These are phyloP conservation scores for Candida fluviatilis DNA, from an alignment of 805 yeast genomes.

Conservation along the genomic window DNA sequence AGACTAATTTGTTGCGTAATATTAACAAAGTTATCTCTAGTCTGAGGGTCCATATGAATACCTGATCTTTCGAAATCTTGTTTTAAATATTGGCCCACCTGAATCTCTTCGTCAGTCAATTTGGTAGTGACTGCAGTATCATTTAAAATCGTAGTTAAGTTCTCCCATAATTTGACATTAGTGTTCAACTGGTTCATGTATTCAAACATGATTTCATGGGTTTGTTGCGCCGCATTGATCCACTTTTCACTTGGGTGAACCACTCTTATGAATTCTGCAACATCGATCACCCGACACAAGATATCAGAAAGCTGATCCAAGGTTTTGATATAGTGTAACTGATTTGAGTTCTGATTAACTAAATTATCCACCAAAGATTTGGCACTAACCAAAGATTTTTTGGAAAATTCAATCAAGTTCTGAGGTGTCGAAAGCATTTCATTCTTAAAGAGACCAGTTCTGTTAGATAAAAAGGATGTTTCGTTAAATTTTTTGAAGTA, in stretches of 20 bases:
- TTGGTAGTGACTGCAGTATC: conserved; percentile 24
- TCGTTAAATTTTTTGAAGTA: conserved; percentile 53
- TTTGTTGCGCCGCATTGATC: conserved; percentile 76
- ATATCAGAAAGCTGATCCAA: conserved; percentile 85
- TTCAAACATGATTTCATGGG: conserved; percentile 86
- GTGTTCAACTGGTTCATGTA: conserved; percentile 93
- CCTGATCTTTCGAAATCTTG: conserved; percentile 91
- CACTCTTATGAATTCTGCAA: conserved; percentile 87
- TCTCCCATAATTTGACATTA: conserved; percentile 62
- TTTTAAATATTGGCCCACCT: conserved; percentile 75
- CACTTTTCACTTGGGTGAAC: conserved; percentile 75
- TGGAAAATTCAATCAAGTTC: conserved; percentile 67
- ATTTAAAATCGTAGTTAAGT: conserved; percentile 53
- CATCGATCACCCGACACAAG: conserved; percentile 87
- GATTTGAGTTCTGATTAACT: conserved; percentile 34
- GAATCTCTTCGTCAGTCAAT: conserved; percentile 69
- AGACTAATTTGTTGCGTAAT: conserved; percentile 78
- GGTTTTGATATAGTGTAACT: conserved; percentile 49
- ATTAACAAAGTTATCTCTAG: conserved; percentile 67
- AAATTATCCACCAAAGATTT: conserved; percentile 56
- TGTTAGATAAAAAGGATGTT: conserved; percentile 9
- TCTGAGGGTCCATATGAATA: conserved; percentile 65
- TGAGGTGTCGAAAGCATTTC: conserved; percentile 63
- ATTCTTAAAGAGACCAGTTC: conserved; percentile 70
- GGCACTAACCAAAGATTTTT: conserved; percentile 62